Evolutionary conservation across 371 early-diverging fungal species (phyloP).

Genomic region (Circinella umbellata): DNA sequence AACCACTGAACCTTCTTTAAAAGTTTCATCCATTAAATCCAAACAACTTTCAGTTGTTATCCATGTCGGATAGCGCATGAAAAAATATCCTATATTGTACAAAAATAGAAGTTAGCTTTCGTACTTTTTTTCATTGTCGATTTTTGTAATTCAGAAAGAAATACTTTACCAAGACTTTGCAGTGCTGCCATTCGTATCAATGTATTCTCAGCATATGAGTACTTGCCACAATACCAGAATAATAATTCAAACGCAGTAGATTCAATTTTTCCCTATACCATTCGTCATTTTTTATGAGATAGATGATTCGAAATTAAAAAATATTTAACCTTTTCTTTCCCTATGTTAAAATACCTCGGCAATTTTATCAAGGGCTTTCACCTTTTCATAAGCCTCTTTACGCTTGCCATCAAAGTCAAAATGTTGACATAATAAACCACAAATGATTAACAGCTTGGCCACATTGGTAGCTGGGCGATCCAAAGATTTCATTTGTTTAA

Average conservation of each 20-base stretch:
- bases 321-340: background rate
- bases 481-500: conserved; percentile 19
- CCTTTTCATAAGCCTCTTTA: conserved; percentile 33
- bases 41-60: conserved; percentile 65
- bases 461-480: conserved; percentile 15
- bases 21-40: conserved; percentile 70
- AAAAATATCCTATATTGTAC: conserved; percentile 66
- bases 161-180: conserved; percentile 25
- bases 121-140: too few relatives aligned
- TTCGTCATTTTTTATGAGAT: too few relatives aligned
- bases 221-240: conserved; percentile 16
- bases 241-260: conserved; percentile 10
- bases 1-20: conserved; percentile 47
- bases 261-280: conserved; percentile 10
- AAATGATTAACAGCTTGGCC: conserved; percentile 54
- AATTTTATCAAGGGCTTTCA: conserved; percentile 21
- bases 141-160: too few relatives aligned
- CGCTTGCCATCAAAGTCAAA: conserved; percentile 78
- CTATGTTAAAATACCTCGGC: conserved; percentile 18
- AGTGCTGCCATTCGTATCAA: conserved; percentile 31
- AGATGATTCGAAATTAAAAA: too few relatives aligned
- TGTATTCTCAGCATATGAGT: conserved; percentile 21
- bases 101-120: background rate
- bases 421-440: conserved; percentile 72
- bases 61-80: conserved; percentile 70